phyloP scores from a whole-genome alignment of 2,329 filamentous ascomycete species.

The Aspergillus phoenicis region DNA sequence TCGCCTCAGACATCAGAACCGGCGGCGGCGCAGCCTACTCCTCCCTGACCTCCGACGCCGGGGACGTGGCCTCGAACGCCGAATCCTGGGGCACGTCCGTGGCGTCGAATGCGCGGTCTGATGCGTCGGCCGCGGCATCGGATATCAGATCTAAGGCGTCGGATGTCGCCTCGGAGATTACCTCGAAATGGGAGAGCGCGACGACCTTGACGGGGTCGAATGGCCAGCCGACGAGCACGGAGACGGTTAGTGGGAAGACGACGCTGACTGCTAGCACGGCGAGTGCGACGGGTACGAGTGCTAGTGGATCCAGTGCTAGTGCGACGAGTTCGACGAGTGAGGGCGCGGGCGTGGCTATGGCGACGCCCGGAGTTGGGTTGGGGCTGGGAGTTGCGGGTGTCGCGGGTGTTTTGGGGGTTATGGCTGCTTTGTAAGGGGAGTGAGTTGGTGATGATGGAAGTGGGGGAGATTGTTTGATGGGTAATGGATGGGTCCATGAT shows the following conservation, averaged over 20 bases:
- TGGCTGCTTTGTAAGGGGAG: slow-evolving; percentile 32
- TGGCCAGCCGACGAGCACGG: neutral
- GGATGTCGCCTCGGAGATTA: neutral
- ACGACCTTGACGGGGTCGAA: slow-evolving; percentile 1
- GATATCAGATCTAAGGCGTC: slow-evolving; percentile 16
- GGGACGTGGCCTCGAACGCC: slow-evolving; percentile 17
- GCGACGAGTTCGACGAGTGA: slow-evolving; percentile 20
- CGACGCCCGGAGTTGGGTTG: slow-evolving; percentile 1
- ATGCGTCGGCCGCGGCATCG: slow-evolving; percentile 14
- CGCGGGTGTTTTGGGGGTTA: slow-evolving; percentile 33
- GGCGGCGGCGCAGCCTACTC: neutral
- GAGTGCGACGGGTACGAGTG: slow-evolving; percentile 8
- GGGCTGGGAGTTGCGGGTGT: slow-evolving; percentile 24
- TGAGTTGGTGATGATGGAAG: neutral
- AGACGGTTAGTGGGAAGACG: slow-evolving; percentile 13
- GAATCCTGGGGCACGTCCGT: slow-evolving; percentile 15
- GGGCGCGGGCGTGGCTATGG: slow-evolving; percentile 26
- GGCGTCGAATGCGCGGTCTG: slow-evolving; percentile 15
- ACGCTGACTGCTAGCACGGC: slow-evolving; percentile 24
- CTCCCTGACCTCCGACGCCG: slow-evolving; percentile 7
- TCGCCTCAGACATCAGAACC: slow-evolving; percentile 13
- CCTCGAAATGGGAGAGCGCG: neutral
- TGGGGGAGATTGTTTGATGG: neutral
- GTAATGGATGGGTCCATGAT: neutral
- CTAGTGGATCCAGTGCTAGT: neutral